Evolutionary conservation across 768 basidiomycete genomes (phyloP).

Genomic region (Rhizopogon vulgaris): DNA sequence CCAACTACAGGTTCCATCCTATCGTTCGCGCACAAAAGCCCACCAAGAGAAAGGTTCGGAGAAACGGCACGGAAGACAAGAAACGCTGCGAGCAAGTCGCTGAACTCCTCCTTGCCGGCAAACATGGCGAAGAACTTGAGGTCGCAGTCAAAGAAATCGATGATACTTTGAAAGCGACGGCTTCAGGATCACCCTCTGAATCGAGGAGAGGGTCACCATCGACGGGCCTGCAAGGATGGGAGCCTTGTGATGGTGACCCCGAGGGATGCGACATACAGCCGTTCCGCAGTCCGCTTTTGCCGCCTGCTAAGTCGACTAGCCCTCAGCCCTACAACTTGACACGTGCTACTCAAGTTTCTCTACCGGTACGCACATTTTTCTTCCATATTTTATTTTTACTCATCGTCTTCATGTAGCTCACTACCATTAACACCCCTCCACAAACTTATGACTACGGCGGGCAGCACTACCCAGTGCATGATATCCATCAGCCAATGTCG

Average conservation of each 20-base stretch:
- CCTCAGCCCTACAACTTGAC: not conserved
- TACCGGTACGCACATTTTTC: not conserved
- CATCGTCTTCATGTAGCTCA: not conserved
- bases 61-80: conserved; percentile 43
- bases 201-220: not conserved
- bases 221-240: not conserved
- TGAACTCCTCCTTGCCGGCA: conserved; percentile 43
- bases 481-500: not conserved
- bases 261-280: conserved; percentile 11
- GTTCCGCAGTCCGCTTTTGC: conserved; percentile 26
- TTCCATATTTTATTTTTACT: not conserved
- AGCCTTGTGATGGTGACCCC: not conserved
- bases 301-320: conserved; percentile 10
- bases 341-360: not conserved
- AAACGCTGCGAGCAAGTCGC: conserved; percentile 46
- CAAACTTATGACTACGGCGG: not conserved
- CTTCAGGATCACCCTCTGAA: not conserved
- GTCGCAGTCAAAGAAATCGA: conserved; percentile 35
- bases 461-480: not conserved
- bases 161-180: conserved; percentile 1
- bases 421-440: not conserved
- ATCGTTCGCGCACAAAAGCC: conserved; percentile 36
- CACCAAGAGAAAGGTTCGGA: conserved; percentile 44
- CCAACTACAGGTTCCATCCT: conserved; percentile 51
- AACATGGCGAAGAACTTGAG: conserved; percentile 42